Conservation (phyloP, 495 filamentous ascomycete genomes). For the Hypoxylon rickii region DNA sequence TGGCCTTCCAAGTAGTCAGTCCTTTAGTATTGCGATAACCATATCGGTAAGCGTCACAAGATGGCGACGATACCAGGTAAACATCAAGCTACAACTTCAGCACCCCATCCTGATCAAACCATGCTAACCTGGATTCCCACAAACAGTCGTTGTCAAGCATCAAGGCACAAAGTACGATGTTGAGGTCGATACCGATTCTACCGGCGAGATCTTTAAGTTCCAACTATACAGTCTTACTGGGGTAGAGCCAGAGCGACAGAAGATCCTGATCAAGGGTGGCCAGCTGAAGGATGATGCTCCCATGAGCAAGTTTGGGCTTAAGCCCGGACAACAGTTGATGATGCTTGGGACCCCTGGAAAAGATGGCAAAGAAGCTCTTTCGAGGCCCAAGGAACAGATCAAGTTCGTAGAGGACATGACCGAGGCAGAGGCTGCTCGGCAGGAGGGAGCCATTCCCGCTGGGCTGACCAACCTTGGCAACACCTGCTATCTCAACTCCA, state of each 20-base stretch:
- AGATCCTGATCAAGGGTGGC: constrained; percentile 90
- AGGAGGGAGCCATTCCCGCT: constrained; percentile 82
- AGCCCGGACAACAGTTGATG: constrained; percentile 86
- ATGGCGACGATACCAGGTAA: constrained; percentile 70
- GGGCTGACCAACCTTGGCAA: constrained; percentile 93
- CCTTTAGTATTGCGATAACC: background rate
- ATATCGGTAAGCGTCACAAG: constrained; percentile 16
- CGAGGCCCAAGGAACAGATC: constrained; percentile 77
- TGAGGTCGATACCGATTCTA: constrained; percentile 82
- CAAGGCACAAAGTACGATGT: constrained; percentile 92
- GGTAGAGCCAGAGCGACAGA: constrained; percentile 95
- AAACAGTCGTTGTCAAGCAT: constrained; percentile 87
- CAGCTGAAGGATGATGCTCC: constrained; percentile 95
- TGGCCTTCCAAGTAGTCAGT: too few relatives aligned
- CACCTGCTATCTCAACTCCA: constrained; percentile 98
- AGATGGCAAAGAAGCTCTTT: constrained; percentile 61
- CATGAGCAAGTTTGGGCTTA: constrained; percentile 79
- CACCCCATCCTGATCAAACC: constrained; percentile 1
- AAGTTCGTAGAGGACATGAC: constrained; percentile 98
- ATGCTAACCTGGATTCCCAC: constrained; percentile 7
- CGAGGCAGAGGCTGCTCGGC: constrained; percentile 83
- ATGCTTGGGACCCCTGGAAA: constrained; percentile 90
- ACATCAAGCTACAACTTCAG: constrained; percentile 5
- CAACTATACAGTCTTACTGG: constrained; percentile 94
- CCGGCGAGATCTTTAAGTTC: constrained; percentile 91